These are phyloP conservation scores for Triticum timopheevii DNA, from an alignment of 176 grass and related monocot genomes.

Conservation along the genomic window DNA sequence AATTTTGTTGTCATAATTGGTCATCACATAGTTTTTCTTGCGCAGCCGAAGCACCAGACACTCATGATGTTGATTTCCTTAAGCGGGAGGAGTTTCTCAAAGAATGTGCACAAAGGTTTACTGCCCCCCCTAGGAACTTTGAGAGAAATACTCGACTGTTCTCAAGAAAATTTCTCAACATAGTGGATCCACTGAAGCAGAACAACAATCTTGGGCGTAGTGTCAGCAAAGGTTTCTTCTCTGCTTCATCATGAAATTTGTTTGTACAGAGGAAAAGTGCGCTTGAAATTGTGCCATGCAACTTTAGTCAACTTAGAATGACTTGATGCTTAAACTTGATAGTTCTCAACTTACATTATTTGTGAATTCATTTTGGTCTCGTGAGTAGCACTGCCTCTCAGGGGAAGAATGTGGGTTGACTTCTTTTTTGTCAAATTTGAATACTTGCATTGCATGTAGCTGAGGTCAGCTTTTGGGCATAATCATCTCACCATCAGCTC, in stretches of 20 bases:
- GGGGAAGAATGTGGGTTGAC: background rate
- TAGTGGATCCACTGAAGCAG: conserved; percentile 82
- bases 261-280: background rate
- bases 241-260: conserved; percentile 15
- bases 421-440: conserved; percentile 14
- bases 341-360: background rate
- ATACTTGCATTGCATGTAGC: background rate
- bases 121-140: conserved; percentile 39
- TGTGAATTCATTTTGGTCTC: background rate
- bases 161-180: conserved; percentile 74
- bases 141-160: conserved; percentile 52
- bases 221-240: conserved; percentile 77
- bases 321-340: conserved; percentile 3
- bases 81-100: conserved; percentile 61
- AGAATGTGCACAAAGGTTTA: conserved; percentile 45
- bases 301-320: background rate
- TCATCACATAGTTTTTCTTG: conserved; percentile 32
- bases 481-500: background rate
- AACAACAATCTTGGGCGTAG: conserved; percentile 94
- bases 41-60: conserved; percentile 56
- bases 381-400: background rate
- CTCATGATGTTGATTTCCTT: conserved; percentile 40
- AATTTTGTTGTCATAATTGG: conserved; percentile 23
- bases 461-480: conserved; percentile 1
- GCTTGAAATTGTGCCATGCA: background rate